Evolutionary conservation across 345 rosid species (phyloP).

Genomic region (Lepidium africanum): DNA sequence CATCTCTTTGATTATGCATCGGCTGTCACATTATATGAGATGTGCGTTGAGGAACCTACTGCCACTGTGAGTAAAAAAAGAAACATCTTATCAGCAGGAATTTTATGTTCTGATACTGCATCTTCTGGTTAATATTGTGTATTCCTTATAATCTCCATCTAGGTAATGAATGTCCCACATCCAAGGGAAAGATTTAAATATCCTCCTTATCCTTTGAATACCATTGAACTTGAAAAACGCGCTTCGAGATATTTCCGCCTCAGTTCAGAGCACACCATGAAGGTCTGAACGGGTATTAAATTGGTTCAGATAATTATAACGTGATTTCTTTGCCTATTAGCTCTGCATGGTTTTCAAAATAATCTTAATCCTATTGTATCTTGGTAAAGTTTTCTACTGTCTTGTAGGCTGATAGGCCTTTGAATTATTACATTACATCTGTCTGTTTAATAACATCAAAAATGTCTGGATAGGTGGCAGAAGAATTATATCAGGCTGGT

Average conservation of each 20-base stretch:
- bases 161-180: conserved; percentile 80
- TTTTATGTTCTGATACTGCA: not conserved
- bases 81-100: not conserved
- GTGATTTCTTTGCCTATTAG: not conserved
- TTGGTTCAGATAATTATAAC: not conserved
- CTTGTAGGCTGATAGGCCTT: not conserved
- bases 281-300: conserved; percentile 35
- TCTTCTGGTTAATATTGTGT: conserved; percentile 5
- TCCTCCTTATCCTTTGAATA: conserved; percentile 93
- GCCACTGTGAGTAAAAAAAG: conserved; percentile 60
- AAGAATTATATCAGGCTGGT: conserved; percentile 94
- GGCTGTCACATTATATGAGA: conserved; percentile 77
- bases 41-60: conserved; percentile 84
- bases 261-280: conserved; percentile 97
- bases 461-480: conserved; percentile 70
- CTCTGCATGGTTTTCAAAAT: not conserved
- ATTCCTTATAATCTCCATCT: conserved; percentile 11
- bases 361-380: not conserved
- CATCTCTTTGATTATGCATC: conserved; percentile 82
- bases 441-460: not conserved
- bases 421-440: not conserved
- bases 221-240: conserved; percentile 93
- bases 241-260: conserved; percentile 90
- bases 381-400: conserved; percentile 10
- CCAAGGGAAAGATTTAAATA: conserved; percentile 65